Base-by-base conservation (phyloP, 2,329 filamentous ascomycete genomes). In the Drechslerella dactyloides region DNA sequence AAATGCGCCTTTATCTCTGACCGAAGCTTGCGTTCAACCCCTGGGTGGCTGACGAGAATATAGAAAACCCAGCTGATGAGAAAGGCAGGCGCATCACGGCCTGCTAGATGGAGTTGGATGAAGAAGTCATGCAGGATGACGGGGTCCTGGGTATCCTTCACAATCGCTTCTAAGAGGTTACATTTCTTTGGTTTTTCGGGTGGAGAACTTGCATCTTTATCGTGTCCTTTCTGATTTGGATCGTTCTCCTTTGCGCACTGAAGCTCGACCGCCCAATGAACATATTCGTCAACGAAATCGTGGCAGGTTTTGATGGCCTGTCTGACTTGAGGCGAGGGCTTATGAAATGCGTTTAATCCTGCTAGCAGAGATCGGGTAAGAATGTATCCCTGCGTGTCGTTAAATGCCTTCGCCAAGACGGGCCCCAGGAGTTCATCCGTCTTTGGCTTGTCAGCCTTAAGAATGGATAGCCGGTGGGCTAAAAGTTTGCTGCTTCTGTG, bases 151-250 rank as follows among this genome's bases (percentile, higher is more conserved):
- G 81, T 81, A 2, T 81, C 79, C 52, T 83, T 80, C 11, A 85
- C 80, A 33, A 89, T 77, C 74, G 86, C 85, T 58, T 86, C 78
- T 11, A 87, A 80, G 74, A 88, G 87, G 8, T 86, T 80, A 75
- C 86, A 86, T 48, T 79, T 78, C 4, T 27, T 75, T 46, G 64
- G 75, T 68, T 1, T 73, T 30, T 11, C 59, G 37, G 17, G 56
- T 58, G 69, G 70, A 37, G 52, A 73, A 46, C 72, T 75, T 42
- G 17, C n/a, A n/a, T n/a, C n/a, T n/a, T n/a, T n/a, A n/a, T n/a
- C n/a, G n/a, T n/a, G n/a, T n/a, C n/a, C n/a, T n/a, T n/a, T n/a
- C n/a, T n/a, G n/a, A 73, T n/a, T 55, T 72, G 33, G 6, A 50
- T 30, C 40, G 13, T 24, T 27, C 37, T 4, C 23, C 21, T n/a